A percentile compares a stretch with the other conserved stretches of the same genome.
phyloP scores from a whole-genome alignment of 169 alveolate genomes.

The Besnoitia besnoiti region DNA sequence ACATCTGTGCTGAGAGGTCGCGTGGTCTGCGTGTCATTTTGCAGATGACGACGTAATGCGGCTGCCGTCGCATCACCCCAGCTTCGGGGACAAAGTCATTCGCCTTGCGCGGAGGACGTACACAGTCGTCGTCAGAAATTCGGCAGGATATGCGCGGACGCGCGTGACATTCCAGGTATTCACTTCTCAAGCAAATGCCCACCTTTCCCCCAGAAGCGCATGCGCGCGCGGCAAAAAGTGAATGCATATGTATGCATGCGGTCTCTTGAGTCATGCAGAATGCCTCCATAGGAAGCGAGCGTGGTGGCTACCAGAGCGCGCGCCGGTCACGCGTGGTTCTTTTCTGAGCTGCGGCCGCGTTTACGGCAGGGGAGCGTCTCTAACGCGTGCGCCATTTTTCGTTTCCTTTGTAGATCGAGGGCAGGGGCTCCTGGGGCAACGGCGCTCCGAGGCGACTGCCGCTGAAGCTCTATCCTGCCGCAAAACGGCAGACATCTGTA shows the following conservation, averaged over 20 bases:
- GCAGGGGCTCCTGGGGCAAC: no score
- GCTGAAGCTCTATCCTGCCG: no score
- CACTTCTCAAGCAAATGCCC: not conserved
- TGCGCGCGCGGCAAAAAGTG: not conserved
- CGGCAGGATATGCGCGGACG: constrained; percentile 58
- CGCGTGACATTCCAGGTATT: constrained; percentile 58
- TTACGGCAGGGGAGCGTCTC: no score
- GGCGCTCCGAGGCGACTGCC: no score
- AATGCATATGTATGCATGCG: not conserved
- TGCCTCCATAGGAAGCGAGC: no score
- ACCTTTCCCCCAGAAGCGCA: not conserved
- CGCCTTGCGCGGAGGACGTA: constrained; percentile 52
- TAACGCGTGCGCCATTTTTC: no score
- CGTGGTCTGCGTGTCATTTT: not conserved
- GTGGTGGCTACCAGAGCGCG: no score
- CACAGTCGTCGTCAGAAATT: constrained; percentile 36
- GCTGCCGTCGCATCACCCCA: not conserved
- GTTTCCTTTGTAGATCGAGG: no score
- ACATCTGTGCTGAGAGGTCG: not conserved
- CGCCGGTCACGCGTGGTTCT: no score
- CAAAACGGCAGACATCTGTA: no score
- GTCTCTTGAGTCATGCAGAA: no score
- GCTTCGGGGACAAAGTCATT: constrained; percentile 5
- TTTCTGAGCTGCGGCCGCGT: no score
- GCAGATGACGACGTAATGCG: not conserved